Evolutionary conservation across 331 rosid genomes (phyloP).

Genomic region (Pyracantha coccinea): DNA sequence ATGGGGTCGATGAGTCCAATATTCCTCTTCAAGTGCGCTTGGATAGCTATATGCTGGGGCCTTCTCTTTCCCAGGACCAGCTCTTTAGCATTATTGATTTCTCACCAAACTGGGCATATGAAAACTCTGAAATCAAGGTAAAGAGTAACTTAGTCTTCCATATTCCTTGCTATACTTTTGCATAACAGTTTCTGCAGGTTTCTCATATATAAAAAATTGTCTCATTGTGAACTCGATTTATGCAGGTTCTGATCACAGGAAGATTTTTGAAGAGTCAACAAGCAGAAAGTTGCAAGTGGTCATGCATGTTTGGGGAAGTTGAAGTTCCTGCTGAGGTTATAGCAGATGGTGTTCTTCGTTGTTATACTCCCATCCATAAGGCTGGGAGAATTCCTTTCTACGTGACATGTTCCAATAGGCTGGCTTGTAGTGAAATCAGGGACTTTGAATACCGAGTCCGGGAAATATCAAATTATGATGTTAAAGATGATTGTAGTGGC

Average conservation of each 20-base stretch:
- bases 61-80: conserved; percentile 68
- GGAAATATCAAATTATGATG: conserved; percentile 25
- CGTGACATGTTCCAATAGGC: conserved; percentile 75
- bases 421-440: conserved; percentile 86
- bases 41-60: conserved; percentile 47
- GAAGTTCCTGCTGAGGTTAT: conserved; percentile 75
- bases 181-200: background rate
- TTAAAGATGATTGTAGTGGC: conserved; percentile 19
- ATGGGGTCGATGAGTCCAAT: conserved; percentile 37
- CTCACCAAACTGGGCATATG: conserved; percentile 77
- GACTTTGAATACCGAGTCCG: conserved; percentile 61
- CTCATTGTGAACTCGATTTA: conserved; percentile 1
- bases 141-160: conserved; percentile 5
- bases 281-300: conserved; percentile 54
- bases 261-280: conserved; percentile 46
- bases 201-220: background rate
- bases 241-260: conserved; percentile 70
- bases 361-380: conserved; percentile 69
- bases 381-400: conserved; percentile 79
- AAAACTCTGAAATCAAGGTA: conserved; percentile 65
- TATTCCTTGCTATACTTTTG: background rate
- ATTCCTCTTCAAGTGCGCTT: conserved; percentile 43
- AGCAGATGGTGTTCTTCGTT: conserved; percentile 57
- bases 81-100: conserved; percentile 77
- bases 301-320: conserved; percentile 89